phyloP scores from a whole-genome alignment of 768 basidiomycete genomes.

The Mycena crocata region DNA sequence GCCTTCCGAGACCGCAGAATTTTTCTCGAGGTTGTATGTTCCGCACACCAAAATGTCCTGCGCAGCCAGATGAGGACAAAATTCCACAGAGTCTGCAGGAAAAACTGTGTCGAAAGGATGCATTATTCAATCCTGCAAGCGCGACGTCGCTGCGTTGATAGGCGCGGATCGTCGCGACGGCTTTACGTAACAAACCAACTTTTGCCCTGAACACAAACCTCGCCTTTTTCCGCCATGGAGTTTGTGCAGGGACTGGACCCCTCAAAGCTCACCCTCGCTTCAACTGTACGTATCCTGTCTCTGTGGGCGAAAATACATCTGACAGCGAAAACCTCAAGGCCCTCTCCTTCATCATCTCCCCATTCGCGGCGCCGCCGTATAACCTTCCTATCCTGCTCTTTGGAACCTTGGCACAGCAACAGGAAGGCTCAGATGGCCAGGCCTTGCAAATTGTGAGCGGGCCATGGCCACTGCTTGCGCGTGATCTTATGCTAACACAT shows the following conservation, averaged over 20 bases:
- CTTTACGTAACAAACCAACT: not conserved
- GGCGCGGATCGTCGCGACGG: no score
- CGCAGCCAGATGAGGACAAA: slow-evolving; percentile 77
- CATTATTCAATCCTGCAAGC: not conserved
- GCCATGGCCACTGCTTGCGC: no score
- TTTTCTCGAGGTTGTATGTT: slow-evolving; percentile 84
- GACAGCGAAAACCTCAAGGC: slow-evolving; percentile 51
- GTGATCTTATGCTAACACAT: not conserved
- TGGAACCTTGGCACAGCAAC: slow-evolving; percentile 67
- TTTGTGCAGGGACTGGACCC: slow-evolving; percentile 80
- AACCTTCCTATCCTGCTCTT: slow-evolving; percentile 89
- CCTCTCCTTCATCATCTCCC: slow-evolving; percentile 68
- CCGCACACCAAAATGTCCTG: slow-evolving; percentile 85
- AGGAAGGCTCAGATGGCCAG: slow-evolving; percentile 76
- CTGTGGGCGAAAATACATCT: not conserved
- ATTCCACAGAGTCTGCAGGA: slow-evolving; percentile 93
- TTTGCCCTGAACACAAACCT: slow-evolving; percentile 16
- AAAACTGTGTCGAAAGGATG: slow-evolving; percentile 69
- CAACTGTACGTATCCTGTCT: slow-evolving; percentile 58
- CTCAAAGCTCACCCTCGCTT: slow-evolving; percentile 71
- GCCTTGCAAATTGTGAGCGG: slow-evolving; percentile 73
- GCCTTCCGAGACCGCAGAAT: slow-evolving; percentile 19
- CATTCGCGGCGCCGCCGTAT: slow-evolving; percentile 73
- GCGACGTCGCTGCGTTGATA: no score
- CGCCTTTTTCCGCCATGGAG: slow-evolving; percentile 60